Evolutionary conservation across 2,329 filamentous ascomycete genomes (phyloP), one percentile per base, ranked within the genome.

Genomic region (Aspergillus sp.): DNA sequence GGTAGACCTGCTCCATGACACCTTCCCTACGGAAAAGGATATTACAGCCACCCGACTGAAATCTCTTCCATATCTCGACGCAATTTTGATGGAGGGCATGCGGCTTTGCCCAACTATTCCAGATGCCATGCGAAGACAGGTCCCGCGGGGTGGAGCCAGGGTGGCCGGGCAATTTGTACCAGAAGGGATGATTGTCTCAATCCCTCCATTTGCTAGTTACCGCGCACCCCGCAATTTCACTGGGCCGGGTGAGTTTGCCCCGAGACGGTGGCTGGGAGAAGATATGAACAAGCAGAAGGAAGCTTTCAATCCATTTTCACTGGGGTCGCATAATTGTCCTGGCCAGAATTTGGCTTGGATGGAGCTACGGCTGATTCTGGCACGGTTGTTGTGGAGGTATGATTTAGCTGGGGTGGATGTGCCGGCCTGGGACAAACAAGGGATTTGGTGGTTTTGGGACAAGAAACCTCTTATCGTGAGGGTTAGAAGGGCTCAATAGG

Each of bases 321-420:
- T 61, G 3, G 64, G 64, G 1, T 25, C 58, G 8, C 58, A 56
- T 1, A 55, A 61, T 45, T 66, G 64, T 41, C 39, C 59, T 1
- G 63, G 60, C 0, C 60, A 60, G 55, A 62, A 62, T n/a, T 32
- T 60, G 8, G 58, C 63, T 10, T 50, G 19, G 12, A 6, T 41
- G 32, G 61, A 65, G 32, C 53, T 66, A 30, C 48, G 55, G 2
- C 5, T 65, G 1, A 55, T 63, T 17, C 28, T 66, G 10, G 64
- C 60, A 3, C 51, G 57, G 6, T n/a, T 66, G 36, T 25, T 63
- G 4, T 65, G 57, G 49, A 50, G 61, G 10, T 66, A 62, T 57
- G 64, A 65, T 30, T 19, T 28, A 1, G 23, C 43, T 6, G 59
- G 23, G 17, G 39, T 21, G 39, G 59, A 53, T 8, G n/a, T 52